Evolutionary conservation across 306 rosid species (phyloP).

Genomic region (Albizia julibrissin): DNA sequence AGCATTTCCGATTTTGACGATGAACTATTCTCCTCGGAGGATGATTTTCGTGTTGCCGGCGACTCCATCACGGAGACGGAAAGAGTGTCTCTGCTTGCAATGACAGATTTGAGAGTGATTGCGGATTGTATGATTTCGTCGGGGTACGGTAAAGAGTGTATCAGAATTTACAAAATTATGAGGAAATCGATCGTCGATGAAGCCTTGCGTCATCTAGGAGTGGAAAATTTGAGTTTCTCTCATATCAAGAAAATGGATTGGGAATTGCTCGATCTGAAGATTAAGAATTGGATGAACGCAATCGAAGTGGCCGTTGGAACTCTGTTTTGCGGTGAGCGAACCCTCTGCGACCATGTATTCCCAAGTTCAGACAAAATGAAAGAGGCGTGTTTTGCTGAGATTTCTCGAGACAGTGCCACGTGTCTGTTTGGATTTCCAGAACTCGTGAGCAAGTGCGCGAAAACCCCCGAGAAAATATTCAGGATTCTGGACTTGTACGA

Average conservation of each 20-base stretch:
- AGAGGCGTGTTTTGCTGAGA: slow-evolving; percentile 64
- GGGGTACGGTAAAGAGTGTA: slow-evolving; percentile 77
- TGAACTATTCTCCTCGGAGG: slow-evolving; percentile 44
- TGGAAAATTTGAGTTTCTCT: slow-evolving; percentile 46
- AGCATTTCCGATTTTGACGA: slow-evolving; percentile 61
- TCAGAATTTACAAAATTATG: slow-evolving; percentile 48
- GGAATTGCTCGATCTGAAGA: slow-evolving; percentile 67
- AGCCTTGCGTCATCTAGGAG: slow-evolving; percentile 65
- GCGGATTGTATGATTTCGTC: slow-evolving; percentile 69
- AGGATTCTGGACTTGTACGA: slow-evolving; percentile 66
- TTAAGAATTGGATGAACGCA: slow-evolving; percentile 67
- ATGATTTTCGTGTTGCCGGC: slow-evolving; percentile 44
- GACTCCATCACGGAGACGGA: slow-evolving; percentile 47
- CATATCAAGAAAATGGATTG: slow-evolving; percentile 74
- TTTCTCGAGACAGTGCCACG: slow-evolving; percentile 55
- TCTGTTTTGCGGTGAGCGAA: slow-evolving; percentile 65
- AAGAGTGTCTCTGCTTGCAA: slow-evolving; percentile 44
- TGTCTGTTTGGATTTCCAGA: slow-evolving; percentile 73
- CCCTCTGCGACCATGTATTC: slow-evolving; percentile 69
- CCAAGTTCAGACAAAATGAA: slow-evolving; percentile 38
- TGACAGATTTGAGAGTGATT: slow-evolving; percentile 69
- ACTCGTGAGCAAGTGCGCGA: slow-evolving; percentile 70
- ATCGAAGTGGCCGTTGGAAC: slow-evolving; percentile 59
- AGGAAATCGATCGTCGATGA: slow-evolving; percentile 79
- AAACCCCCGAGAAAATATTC: slow-evolving; percentile 76